Evolutionary conservation across 306 rosid genomes (phyloP), one percentile per base, ranked within the genome.

Genomic region (Erythrophleum fordii): DNA sequence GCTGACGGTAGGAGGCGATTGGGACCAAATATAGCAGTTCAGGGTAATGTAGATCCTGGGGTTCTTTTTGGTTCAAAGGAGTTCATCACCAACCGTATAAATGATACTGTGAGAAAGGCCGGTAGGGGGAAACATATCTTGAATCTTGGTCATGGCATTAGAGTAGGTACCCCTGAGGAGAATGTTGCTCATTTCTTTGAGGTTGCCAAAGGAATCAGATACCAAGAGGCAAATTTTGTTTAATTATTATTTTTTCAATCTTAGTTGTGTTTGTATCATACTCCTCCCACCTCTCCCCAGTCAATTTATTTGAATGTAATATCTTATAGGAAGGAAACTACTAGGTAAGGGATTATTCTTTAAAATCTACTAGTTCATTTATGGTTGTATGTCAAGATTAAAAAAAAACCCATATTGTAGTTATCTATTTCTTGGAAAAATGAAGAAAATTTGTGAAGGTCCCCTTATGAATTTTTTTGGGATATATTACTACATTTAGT

Each of bases 21-120:
- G 39, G 99, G 98, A 77, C 77, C 92, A 44, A 76, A 93, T 73
- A 76, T 91, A 79, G 96, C 96, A n/a, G 95, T 95, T 17, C 99
- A 95, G 80, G 99, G 99, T 12, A 95, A 95, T 11, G 91, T 95
- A 75, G 99, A 95, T 80, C 99, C 99, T 14, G 98, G 99, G 67
- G 98, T 95, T 82, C 97, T 95, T 11, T 93, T 95, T 16, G 99
- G 99, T 75, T 92, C 98, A 28, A 95, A 93, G 79, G 94, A 93
- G 17, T 88, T 91, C 78, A 95, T 95, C 89, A 93, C 92, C 48
- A 83, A 82, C 42, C 75, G 99, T 62, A 93, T 95, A 81, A 80
- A 91, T 31, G 97, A 93, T 68, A 93, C 98, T 0, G 97, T 95
- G 88, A 90, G 69, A 81, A 95, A 95, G 82, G 97, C 97, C 3